These are phyloP conservation scores for Talaromyces trachyspermus DNA, from an alignment of 495 filamentous ascomycete genomes.

Conservation along the genomic window DNA sequence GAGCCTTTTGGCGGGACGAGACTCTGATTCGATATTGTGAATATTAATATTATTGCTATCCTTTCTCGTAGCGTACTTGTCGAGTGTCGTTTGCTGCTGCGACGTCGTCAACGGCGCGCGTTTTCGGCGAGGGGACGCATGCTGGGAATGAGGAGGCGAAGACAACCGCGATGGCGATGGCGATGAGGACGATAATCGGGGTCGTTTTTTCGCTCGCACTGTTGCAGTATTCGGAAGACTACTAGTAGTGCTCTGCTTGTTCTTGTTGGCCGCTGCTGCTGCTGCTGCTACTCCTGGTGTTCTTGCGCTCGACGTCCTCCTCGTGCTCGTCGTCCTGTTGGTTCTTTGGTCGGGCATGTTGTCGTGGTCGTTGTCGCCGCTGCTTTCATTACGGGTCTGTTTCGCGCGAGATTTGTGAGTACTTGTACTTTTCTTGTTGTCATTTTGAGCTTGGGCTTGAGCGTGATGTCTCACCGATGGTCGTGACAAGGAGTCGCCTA, in stretches of 20 bases:
- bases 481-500: too few species aligned
- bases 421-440: too few species aligned
- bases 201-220: slow-evolving; percentile 10
- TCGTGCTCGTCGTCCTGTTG: slow-evolving; percentile 3
- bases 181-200: slow-evolving; percentile 11
- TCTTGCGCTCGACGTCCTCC: background rate
- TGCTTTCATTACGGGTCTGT: slow-evolving; percentile 17
- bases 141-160: background rate
- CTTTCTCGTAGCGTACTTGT: slow-evolving; percentile 2
- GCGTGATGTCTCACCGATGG: too few species aligned
- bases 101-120: slow-evolving; percentile 4
- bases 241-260: background rate
- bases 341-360: background rate
- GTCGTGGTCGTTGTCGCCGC: slow-evolving; percentile 11
- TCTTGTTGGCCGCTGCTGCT: too few species aligned
- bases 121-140: background rate
- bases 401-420: too few species aligned
- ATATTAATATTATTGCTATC: background rate
- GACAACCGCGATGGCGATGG: slow-evolving; percentile 4
- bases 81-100: slow-evolving; percentile 8
- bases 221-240: slow-evolving; percentile 1
- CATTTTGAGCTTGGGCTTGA: too few species aligned
- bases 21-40: too few species aligned
- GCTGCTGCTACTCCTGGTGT: background rate
- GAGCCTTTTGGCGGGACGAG: slow-evolving; percentile 16